Evolutionary conservation across 2,329 filamentous ascomycete genomes (phyloP).

Genomic region (Cryphonectria naterciae): DNA sequence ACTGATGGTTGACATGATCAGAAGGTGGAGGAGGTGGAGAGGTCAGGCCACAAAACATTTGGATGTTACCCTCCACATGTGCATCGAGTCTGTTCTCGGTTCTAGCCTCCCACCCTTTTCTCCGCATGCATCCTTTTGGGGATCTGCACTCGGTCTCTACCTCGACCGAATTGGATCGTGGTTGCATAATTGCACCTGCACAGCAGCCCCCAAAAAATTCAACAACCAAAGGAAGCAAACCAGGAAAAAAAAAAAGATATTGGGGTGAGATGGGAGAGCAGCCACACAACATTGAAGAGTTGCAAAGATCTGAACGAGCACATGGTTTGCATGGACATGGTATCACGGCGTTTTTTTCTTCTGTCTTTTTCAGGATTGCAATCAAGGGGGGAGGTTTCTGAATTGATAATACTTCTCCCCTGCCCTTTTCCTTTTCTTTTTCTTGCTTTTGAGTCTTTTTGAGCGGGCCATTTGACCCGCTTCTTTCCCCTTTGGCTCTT

Average conservation of each 20-base stretch:
- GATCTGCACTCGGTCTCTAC: neutral
- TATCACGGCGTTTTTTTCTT: constrained; percentile 23
- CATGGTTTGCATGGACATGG: constrained; percentile 25
- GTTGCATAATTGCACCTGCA: neutral
- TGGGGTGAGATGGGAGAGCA: neutral
- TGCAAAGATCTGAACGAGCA: constrained; percentile 22
- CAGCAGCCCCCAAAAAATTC: neutral
- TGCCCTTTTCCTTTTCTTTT: neutral
- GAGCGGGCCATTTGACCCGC: neutral
- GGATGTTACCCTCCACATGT: constrained; percentile 27
- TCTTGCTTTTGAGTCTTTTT: constrained; percentile 5
- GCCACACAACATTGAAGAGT: neutral
- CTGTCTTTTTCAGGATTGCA: constrained; percentile 6
- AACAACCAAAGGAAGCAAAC: neutral
- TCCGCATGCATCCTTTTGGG: constrained; percentile 9
- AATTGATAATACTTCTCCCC: neutral
- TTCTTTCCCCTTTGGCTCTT: neutral
- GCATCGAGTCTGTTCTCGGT: neutral
- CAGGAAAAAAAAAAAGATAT: neutral
- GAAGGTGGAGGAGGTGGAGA: constrained; percentile 2
- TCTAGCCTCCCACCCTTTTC: constrained; percentile 17
- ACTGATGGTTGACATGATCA: constrained; percentile 13
- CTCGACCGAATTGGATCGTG: constrained; percentile 13
- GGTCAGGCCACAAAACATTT: constrained; percentile 25
- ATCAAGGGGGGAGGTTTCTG: neutral